Percentiles rank a stretch among this genome's conserved stretches.
Conservation (phyloP, 768 basidiomycete genomes). For the Suillus weaverae region DNA sequence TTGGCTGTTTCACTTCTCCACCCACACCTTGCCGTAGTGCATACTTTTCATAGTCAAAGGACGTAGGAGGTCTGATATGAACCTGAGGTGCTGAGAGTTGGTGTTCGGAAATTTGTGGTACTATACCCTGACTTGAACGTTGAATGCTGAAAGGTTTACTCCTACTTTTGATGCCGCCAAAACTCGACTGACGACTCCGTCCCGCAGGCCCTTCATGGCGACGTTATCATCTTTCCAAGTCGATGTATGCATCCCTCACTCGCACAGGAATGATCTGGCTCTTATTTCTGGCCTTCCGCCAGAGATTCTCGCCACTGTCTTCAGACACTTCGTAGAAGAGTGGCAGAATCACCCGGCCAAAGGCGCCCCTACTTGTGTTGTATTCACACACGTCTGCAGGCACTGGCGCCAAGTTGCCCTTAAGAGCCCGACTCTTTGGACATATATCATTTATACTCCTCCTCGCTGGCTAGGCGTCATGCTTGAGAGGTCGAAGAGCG, state of each 20-base stretch:
- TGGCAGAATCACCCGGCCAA: not conserved
- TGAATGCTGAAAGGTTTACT: not conserved
- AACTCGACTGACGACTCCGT: not conserved
- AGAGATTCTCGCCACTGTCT: not conserved
- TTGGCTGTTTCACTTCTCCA: not conserved
- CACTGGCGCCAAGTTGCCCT: not conserved
- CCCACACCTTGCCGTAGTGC: not conserved
- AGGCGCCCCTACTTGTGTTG: not conserved
- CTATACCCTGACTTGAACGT: not conserved
- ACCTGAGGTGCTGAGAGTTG: not conserved
- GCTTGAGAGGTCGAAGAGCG: constrained; percentile 44
- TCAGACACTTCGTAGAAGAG: not conserved
- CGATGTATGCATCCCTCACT: not conserved
- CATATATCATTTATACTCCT: constrained; percentile 31
- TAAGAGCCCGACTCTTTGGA: not conserved
- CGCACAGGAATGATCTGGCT: not conserved
- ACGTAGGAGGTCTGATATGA: not conserved
- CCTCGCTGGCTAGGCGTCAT: constrained; percentile 42
- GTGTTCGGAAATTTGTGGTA: not conserved
- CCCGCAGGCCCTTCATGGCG: not conserved
- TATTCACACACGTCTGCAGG: not conserved
- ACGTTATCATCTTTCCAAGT: not conserved
- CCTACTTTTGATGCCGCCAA: not conserved
- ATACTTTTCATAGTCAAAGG: not conserved
- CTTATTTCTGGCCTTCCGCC: not conserved